Percentiles rank a stretch among this genome's conserved stretches.
Conservation (phyloP, 1,284 basidiomycete species). For the Pascua guehoae region DNA sequence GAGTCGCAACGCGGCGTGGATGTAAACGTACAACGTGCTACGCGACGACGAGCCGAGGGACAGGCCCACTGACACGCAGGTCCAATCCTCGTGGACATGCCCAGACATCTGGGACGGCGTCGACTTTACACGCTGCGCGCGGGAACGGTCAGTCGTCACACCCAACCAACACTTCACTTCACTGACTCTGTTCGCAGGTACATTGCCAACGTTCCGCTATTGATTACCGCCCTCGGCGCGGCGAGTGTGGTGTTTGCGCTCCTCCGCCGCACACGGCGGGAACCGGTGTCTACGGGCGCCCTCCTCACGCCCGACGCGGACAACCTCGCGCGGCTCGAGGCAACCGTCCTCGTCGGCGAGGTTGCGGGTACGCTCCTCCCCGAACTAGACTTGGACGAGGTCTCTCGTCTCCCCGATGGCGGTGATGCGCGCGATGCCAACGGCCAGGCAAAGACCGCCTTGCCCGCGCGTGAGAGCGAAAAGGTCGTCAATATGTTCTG, state of each 20-base stretch:
- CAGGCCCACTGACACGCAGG: no score
- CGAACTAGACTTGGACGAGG: neutral
- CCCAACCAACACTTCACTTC: neutral
- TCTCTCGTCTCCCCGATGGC: neutral
- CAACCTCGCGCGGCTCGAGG: constrained; percentile 38
- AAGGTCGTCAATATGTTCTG: constrained; percentile 31
- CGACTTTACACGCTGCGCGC: constrained; percentile 49
- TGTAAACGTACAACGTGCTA: no score
- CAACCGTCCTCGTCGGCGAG: constrained; percentile 35
- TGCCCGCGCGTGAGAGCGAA: constrained; percentile 24
- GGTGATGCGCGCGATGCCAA: neutral
- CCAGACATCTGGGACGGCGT: constrained; percentile 46
- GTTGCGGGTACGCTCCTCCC: constrained; percentile 20
- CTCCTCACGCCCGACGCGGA: constrained; percentile 29
- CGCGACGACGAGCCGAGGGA: no score
- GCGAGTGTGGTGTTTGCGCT: constrained; percentile 9
- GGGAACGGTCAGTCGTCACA: constrained; percentile 35
- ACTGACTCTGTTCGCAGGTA: constrained; percentile 24
- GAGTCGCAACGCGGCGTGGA: no score
- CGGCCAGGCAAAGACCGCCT: neutral
- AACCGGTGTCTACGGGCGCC: neutral
- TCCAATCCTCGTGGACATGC: no score
- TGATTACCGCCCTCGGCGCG: constrained; percentile 29
- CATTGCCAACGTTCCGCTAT: constrained; percentile 34
- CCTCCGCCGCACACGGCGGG: neutral